phyloP scores from a whole-genome alignment of 1,139 yeast species.

The Lodderomyces pseudojiufengensis region DNA sequence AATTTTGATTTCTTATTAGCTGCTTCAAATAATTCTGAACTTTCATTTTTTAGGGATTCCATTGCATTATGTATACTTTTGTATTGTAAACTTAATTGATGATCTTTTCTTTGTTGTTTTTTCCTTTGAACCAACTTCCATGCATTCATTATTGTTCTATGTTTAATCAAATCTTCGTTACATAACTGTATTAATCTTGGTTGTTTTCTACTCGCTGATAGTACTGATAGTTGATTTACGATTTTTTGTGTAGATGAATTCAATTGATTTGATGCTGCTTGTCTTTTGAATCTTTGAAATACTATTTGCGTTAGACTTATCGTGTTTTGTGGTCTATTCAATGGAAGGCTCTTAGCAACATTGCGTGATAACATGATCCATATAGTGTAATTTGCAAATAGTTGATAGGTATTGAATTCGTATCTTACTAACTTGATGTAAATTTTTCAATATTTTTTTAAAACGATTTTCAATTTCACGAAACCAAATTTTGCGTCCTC shows the following conservation, averaged over 20 bases:
- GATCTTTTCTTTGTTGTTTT: conserved; percentile 38
- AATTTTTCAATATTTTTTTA: background rate
- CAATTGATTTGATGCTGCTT: conserved; percentile 22
- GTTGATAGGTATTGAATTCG: no score
- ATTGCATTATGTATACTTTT: conserved; percentile 67
- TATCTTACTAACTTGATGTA: background rate
- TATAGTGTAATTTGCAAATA: no score
- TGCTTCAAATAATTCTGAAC: conserved; percentile 48
- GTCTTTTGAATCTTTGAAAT: conserved; percentile 38
- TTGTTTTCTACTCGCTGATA: conserved; percentile 83
- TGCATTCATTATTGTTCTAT: conserved; percentile 77
- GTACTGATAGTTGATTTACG: conserved; percentile 74
- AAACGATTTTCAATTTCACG: background rate
- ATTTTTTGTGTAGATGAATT: conserved; percentile 63
- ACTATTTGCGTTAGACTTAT: conserved; percentile 12
- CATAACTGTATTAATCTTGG: conserved; percentile 76
- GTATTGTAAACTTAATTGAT: conserved; percentile 59
- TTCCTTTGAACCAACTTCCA: conserved; percentile 67
- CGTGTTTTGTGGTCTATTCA: conserved; percentile 1
- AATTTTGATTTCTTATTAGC: conserved; percentile 33
- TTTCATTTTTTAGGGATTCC: conserved; percentile 55
- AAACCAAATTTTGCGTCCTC: no score
- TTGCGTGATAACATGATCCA: no score
- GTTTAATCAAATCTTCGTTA: conserved; percentile 81
- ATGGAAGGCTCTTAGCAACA: no score